phyloP scores from a whole-genome alignment of 2,329 filamentous ascomycete genomes.

The Monosporascus sp. region DNA sequence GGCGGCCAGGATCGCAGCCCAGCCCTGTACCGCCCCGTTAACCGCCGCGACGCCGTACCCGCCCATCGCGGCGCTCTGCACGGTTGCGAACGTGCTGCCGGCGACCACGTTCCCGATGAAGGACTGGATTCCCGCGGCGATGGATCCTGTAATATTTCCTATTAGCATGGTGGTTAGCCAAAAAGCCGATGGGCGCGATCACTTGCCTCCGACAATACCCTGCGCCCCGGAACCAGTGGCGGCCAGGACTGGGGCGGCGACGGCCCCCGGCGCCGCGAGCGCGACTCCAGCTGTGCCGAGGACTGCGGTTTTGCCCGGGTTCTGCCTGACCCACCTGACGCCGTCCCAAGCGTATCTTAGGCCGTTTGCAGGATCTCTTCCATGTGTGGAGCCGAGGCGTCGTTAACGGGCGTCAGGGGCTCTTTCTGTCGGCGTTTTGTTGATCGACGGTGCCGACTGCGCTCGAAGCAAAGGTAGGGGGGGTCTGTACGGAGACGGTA shows the following conservation, averaged over 20 bases:
- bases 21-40: slow-evolving; percentile 7
- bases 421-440: too few species aligned
- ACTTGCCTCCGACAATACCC: slow-evolving; percentile 13
- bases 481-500: too few species aligned
- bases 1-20: slow-evolving; percentile 1
- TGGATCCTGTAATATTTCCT: slow-evolving; percentile 8
- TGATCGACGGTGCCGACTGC: too few species aligned
- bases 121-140: slow-evolving; percentile 15
- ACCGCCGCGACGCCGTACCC: slow-evolving; percentile 20
- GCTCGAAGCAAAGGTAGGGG: too few species aligned
- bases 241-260: not conserved
- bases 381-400: too few species aligned
- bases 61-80: slow-evolving; percentile 18
- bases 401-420: rapidly evolving
- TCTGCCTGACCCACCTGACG: slow-evolving; percentile 9
- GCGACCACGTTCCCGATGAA: slow-evolving; percentile 16
- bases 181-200: too few species aligned
- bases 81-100: slow-evolving; percentile 13
- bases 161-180: not conserved
- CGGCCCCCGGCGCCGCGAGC: slow-evolving; percentile 7
- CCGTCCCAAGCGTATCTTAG: not conserved
- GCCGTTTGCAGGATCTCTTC: too few species aligned
- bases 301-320: slow-evolving; percentile 9
- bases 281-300: slow-evolving; percentile 2
- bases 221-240: slow-evolving; percentile 13